Conservation (phyloP, 2,329 filamentous ascomycete genomes). For the Mollisiaceae sp. region DNA sequence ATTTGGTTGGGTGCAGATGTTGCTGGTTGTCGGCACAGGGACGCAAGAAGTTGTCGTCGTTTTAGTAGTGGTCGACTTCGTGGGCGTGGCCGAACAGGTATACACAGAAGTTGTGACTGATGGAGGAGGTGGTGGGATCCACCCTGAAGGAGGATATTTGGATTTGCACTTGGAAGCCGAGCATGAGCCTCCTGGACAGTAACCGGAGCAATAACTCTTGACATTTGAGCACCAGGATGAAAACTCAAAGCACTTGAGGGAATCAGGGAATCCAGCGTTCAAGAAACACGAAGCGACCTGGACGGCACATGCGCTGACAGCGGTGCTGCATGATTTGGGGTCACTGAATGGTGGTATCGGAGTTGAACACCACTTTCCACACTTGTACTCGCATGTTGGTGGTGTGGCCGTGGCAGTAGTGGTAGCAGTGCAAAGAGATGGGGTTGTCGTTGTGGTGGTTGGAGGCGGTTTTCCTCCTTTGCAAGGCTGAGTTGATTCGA, state of each 20-base stretch:
- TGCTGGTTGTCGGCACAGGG: constrained; percentile 51
- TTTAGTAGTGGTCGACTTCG: constrained; percentile 41
- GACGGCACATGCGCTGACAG: constrained; percentile 48
- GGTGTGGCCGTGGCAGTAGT: constrained; percentile 42
- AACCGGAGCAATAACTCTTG: constrained; percentile 49
- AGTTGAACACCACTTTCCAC: constrained; percentile 58
- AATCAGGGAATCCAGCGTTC: constrained; percentile 54
- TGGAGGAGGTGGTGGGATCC: constrained; percentile 44
- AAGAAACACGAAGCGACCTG: constrained; percentile 57
- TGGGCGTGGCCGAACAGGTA: constrained; percentile 39
- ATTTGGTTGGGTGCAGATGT: constrained; percentile 56
- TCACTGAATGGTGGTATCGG: constrained; percentile 55
- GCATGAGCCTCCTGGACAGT: constrained; percentile 45
- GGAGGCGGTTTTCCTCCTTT: constrained; percentile 9
- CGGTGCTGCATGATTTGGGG: constrained; percentile 47
- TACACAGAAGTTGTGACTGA: constrained; percentile 43
- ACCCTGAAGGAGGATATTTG: constrained; percentile 47
- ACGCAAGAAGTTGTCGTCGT: constrained; percentile 44
- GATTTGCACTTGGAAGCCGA: constrained; percentile 51
- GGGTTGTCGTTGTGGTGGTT: constrained; percentile 16
- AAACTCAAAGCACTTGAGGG: constrained; percentile 57
- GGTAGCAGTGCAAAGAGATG: constrained; percentile 46
- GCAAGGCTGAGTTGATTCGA: constrained; percentile 57
- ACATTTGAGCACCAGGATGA: constrained; percentile 54
- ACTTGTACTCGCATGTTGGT: constrained; percentile 57